Base-by-base conservation (phyloP, 768 basidiomycete species). In the Phylloporus arenicola region DNA sequence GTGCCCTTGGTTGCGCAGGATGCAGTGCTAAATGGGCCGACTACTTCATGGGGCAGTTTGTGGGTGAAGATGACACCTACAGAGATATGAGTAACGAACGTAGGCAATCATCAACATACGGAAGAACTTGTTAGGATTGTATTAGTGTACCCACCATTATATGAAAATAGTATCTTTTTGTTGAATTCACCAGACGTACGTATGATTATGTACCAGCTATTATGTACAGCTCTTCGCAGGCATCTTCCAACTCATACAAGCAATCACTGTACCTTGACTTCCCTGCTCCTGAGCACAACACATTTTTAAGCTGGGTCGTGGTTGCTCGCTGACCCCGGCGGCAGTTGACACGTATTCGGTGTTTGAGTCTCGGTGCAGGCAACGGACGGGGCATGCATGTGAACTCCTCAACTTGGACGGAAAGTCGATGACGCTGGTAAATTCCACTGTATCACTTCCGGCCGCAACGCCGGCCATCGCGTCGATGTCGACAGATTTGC, bases 11-110 rank as follows among this genome's bases (percentile, higher is more conserved):
- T 16, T 17, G 6, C 12, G 9, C 25, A n/a, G n/a, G n/a, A 7
- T 25, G 16, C 24, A 9, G 1, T 17, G 14, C 19, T 37, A 14
- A 42, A 30, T 27, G 11, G 17, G 22, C 16, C 17, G 16, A 27
- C 33, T 45, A 9, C 13, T 19, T 43, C n/a, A 2, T 35, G 75
- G 75, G 75, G 74, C 1, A 76, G 77, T 11, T 52, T 78, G 19
- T 77, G 77, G 76, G 67, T 75, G 27, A 72, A 62, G 48, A 73
- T 76, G 75, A 61, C 58, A 17, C 59, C 66, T 39, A 61, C 54
- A 1, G 65, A 70, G 3, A 20, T 10, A 3, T 60, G 43, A 45
- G n/a, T 16, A n/a, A 10, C 41, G 4, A 38, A 17, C 17, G 6
- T 9, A 37, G 35, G 8, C 29, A 8, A 10, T 13, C 19, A 22